Base-by-base conservation (phyloP, 2,329 filamentous ascomycete species). In the Colletotrichum euphorbiae region DNA sequence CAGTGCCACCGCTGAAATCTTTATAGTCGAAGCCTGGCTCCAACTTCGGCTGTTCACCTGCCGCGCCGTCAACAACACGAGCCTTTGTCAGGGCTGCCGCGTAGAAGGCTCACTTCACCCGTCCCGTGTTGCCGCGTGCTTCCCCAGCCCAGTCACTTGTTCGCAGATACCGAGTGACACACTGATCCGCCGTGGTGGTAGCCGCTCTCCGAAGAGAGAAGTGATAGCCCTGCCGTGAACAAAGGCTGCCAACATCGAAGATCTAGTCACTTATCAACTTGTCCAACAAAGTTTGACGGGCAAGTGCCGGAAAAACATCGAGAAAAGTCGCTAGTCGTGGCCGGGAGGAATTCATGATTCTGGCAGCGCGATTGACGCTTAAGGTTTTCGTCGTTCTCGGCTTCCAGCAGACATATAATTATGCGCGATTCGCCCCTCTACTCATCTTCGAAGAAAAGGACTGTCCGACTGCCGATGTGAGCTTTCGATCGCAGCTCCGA, bases 391-490 rank as follows among this genome's bases (percentile, higher is more conserved):
- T 7, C n/a, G 19, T 15, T 62, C 31, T 43, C 38, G 13, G n/a
- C 52, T 15, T 19, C n/a, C 40, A 12, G 38, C 19, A 45, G 28
- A 28, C 1, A 63, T 24, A 36, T 42, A 46, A 28, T 24, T 12
- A 46, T 28, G 5, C 11, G 11, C 40, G 15, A 15, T 13, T 43
- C 52, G 17, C 33, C 17, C 31, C 19, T 19, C 11, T n/a, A 33
- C 9, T 52, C 60, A n/a, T 57, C 8, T 57, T 33, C 3, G 43
- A 31, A 19, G 15, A 24, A 38, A 36, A 31, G 36, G 19, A 38
- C 28, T 9, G 61, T 60, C 61, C 50, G 66, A 65, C 48, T 61
- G 61, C 61, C 66, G 66, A 69, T 69, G 33, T 50, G 48, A 50
- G 48, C 62, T 43, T 65, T 59, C n/a, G 46, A 38, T 65, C 61